A percentile compares a stretch with the other conserved stretches of the same genome.
These are phyloP conservation scores for Saksenaea oblongispora DNA, from an alignment of 371 early-diverging fungal species.

Conservation along the genomic window DNA sequence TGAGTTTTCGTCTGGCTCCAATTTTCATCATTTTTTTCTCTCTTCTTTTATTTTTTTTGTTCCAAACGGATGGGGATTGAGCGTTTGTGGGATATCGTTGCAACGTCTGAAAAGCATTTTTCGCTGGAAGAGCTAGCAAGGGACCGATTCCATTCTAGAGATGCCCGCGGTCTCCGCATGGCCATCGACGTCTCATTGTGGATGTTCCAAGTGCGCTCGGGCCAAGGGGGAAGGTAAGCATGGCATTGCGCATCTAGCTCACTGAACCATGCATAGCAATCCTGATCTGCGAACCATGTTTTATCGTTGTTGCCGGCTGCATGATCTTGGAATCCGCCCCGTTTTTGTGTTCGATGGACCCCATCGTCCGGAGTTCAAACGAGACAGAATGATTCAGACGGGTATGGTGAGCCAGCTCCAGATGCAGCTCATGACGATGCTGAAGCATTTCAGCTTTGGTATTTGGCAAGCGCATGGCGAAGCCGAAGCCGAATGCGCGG, in stretches of 20 bases:
- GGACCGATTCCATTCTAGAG: conserved; percentile 13
- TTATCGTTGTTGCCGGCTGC: conserved; percentile 31
- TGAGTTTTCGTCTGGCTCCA: not conserved
- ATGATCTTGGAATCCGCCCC: conserved; percentile 37
- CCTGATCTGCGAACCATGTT: conserved; percentile 31
- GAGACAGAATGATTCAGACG: conserved; percentile 23
- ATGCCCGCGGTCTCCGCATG: conserved; percentile 16
- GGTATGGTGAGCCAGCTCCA: conserved; percentile 17
- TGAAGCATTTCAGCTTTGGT: conserved; percentile 24
- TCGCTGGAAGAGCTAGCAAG: conserved; percentile 88
- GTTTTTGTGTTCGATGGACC: conserved; percentile 50
- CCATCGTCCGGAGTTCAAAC: conserved; percentile 28
- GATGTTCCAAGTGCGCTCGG: conserved; percentile 25
- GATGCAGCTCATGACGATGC: not conserved
- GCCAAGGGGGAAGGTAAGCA: conserved; percentile 29
- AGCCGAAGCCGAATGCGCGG: conserved; percentile 50
- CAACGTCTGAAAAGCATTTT: conserved; percentile 42
- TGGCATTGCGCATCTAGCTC: not conserved
- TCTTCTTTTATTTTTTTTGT: not conserved
- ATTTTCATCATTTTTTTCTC: not conserved
- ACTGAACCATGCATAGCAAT: conserved; percentile 9
- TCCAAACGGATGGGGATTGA: conserved; percentile 15
- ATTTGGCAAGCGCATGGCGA: conserved; percentile 44
- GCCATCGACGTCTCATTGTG: conserved; percentile 44
- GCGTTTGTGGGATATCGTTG: conserved; percentile 16